A percentile compares a stretch with the other conserved stretches of the same genome.
Evolutionary conservation across 2,329 filamentous ascomycete genomes (phyloP).

Genomic region (Hypoxylon sp.): DNA sequence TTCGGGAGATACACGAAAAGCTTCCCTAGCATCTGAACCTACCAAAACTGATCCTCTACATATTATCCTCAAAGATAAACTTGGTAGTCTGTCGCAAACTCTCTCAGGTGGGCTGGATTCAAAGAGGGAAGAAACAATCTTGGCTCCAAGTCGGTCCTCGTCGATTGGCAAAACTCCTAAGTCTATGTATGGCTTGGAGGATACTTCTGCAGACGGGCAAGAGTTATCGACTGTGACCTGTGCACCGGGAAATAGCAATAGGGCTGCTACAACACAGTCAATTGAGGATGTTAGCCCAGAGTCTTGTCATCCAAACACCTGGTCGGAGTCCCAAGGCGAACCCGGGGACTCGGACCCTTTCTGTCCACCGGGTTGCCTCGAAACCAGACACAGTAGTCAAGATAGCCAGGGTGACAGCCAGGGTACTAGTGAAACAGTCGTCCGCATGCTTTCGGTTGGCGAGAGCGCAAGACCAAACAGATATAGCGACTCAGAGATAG

Average conservation of each 20-base stretch:
- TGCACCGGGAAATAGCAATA: not conserved
- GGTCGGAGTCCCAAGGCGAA: slow-evolving; percentile 49
- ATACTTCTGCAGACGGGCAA: not conserved
- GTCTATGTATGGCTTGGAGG: slow-evolving; percentile 4
- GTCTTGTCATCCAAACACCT: slow-evolving; percentile 51
- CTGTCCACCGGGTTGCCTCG: slow-evolving; percentile 45
- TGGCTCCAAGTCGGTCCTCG: slow-evolving; percentile 23
- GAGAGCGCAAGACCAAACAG: not conserved
- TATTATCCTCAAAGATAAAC: not conserved
- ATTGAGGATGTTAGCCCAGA: not conserved
- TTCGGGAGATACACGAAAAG: not conserved
- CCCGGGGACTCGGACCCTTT: slow-evolving; percentile 52
- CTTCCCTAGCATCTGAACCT: not conserved
- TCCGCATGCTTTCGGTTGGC: not conserved
- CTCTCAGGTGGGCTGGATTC: not conserved
- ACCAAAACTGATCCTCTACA: not conserved
- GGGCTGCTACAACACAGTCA: not conserved
- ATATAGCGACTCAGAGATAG: not conserved
- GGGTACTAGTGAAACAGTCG: slow-evolving; percentile 12
- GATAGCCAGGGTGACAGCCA: slow-evolving; percentile 15
- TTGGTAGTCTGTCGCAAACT: not conserved
- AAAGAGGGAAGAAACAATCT: not conserved
- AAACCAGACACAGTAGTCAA: slow-evolving; percentile 33
- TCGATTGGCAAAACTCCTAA: slow-evolving; percentile 37
- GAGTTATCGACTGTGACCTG: not conserved